phyloP scores from a whole-genome alignment of 2,329 filamentous ascomycete species.

The Penicillium sp. region DNA sequence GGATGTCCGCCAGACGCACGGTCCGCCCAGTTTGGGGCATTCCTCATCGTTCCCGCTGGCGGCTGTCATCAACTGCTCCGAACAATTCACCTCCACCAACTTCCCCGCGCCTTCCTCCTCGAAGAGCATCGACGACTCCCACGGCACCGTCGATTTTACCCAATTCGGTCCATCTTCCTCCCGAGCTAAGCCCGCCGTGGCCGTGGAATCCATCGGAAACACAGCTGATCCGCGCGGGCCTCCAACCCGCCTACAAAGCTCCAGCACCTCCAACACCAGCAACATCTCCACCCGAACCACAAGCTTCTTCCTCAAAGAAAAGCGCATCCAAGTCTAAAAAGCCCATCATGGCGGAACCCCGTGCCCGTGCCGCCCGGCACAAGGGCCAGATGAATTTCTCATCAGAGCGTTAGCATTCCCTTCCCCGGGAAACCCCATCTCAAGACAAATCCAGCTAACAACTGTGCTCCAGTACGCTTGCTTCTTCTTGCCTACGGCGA shows the following conservation, averaged over 20 bases:
- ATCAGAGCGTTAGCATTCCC: conserved; percentile 64
- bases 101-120: neutral
- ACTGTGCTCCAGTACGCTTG: conserved; percentile 38
- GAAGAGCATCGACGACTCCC: neutral
- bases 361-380: conserved; percentile 76
- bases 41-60: conserved; percentile 3
- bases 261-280: neutral
- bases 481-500: conserved; percentile 52
- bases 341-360: conserved; percentile 69
- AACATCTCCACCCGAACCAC: conserved; percentile 2
- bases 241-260: conserved; percentile 21
- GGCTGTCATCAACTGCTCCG: neutral
- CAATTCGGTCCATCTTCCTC: conserved; percentile 24
- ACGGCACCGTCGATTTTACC: neutral
- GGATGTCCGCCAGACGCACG: conserved; percentile 27
- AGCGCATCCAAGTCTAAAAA: conserved; percentile 14
- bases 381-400: conserved; percentile 81
- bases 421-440: neutral
- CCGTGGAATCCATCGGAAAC: conserved; percentile 29
- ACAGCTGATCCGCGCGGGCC: conserved; percentile 30
- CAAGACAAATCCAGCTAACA: conserved; percentile 1
- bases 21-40: conserved; percentile 20
- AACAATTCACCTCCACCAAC: neutral
- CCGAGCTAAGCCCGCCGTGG: conserved; percentile 26
- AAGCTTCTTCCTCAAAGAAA: conserved; percentile 11